Evolutionary conservation across 73 alveolate species (phyloP).

Genomic region (Paraurostyla sp.): DNA sequence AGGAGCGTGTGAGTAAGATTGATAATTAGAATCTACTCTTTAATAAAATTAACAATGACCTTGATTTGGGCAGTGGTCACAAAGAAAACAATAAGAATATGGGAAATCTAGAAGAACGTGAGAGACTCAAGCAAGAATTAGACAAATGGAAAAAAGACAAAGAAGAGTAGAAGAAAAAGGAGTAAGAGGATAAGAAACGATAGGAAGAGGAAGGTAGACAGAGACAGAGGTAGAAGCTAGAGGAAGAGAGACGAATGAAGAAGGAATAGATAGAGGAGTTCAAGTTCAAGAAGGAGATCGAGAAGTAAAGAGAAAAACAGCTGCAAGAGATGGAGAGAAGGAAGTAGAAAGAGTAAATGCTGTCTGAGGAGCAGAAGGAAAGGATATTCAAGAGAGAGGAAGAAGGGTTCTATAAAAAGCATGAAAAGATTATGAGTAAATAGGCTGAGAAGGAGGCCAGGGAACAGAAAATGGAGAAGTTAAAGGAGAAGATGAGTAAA

Average conservation of each 20-base stretch:
- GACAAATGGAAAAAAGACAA: slow-evolving; percentile 65
- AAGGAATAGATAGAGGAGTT: slow-evolving; percentile 55
- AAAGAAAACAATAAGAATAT: slow-evolving; percentile 54
- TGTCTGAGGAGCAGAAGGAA: slow-evolving; percentile 33
- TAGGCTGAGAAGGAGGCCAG: slow-evolving; percentile 37
- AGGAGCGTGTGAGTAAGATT: slow-evolving; percentile 5
- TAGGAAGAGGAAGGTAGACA: slow-evolving; percentile 4
- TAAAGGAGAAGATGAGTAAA: slow-evolving; percentile 26
- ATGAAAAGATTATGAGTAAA: not conserved
- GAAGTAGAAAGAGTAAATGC: slow-evolving; percentile 12
- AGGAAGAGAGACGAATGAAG: slow-evolving; percentile 53
- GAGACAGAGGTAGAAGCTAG: not conserved
- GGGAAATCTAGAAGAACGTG: slow-evolving; percentile 46
- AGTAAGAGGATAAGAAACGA: slow-evolving; percentile 27
- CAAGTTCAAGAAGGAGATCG: slow-evolving; percentile 67
- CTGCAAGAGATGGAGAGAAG: slow-evolving; percentile 52
- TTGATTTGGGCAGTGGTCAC: slow-evolving; percentile 7
- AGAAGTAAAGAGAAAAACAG: slow-evolving; percentile 38
- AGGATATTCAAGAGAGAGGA: slow-evolving; percentile 49
- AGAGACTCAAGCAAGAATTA: slow-evolving; percentile 34
- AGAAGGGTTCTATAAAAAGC: slow-evolving; percentile 26
- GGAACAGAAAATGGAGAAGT: not conserved
- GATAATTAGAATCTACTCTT: not conserved
- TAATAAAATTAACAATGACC: not conserved
- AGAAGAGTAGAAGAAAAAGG: slow-evolving; percentile 38